Evolutionary conservation across 495 filamentous ascomycete genomes (phyloP).

Genomic region (Antarctomyces pellizariae): DNA sequence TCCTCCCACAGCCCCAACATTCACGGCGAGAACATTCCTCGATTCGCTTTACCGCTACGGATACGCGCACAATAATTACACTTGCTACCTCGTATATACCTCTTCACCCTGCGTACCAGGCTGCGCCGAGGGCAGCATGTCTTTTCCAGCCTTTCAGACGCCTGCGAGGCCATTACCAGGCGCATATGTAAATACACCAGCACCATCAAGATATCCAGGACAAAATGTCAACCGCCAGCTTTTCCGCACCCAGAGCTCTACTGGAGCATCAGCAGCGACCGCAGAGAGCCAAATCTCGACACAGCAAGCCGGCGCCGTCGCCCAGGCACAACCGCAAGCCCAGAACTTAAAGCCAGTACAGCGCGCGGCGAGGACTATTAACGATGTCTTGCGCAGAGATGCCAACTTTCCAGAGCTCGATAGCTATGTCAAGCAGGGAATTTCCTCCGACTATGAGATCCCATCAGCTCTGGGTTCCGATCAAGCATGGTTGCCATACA

Average conservation of each 20-base stretch:
- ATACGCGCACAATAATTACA: no score
- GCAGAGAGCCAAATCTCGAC: conserved; percentile 1
- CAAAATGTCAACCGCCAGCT: conserved; percentile 17
- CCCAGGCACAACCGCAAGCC: conserved; percentile 2
- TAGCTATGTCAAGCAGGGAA: conserved; percentile 67
- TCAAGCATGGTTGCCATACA: conserved; percentile 69
- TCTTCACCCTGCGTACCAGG: no score
- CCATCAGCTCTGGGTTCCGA: conserved; percentile 23
- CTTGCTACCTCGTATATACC: no score
- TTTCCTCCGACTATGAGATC: conserved; percentile 80
- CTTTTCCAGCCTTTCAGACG: conserved; percentile 36
- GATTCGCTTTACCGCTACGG: no score
- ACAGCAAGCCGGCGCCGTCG: conserved; percentile 5
- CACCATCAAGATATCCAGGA: conserved; percentile 18
- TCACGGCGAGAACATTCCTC: no score
- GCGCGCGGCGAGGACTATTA: conserved; percentile 66
- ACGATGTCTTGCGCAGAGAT: conserved; percentile 49
- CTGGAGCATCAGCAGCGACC: neutral
- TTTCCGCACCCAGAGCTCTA: conserved; percentile 11
- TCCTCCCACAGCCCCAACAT: no score
- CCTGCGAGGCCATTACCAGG: conserved; percentile 45
- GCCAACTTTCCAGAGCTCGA: conserved; percentile 74
- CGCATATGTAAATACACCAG: conserved; percentile 52
- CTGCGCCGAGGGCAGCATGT: no score
- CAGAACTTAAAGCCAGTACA: conserved; percentile 36